These are phyloP conservation scores for Oxyria digyna DNA, from an alignment of 148 eudicot species.

Conservation along the genomic window DNA sequence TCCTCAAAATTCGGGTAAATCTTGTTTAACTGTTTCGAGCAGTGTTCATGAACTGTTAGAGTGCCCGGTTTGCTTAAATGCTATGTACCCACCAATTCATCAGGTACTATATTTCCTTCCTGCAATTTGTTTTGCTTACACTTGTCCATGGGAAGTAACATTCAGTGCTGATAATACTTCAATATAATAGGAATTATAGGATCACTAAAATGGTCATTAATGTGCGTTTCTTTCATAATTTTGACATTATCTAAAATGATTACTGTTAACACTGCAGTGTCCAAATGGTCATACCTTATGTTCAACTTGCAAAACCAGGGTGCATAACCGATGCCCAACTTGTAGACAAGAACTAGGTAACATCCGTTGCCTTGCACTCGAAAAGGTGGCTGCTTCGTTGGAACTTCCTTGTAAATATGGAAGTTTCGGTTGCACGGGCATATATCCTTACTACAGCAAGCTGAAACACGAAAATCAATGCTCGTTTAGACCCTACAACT, in stretches of 20 bases:
- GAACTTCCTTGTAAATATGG: constrained; percentile 85
- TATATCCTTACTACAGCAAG: constrained; percentile 82
- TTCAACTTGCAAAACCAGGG: constrained; percentile 83
- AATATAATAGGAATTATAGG: not conserved
- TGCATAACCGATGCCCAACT: constrained; percentile 92
- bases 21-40: constrained; percentile 51
- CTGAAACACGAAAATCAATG: constrained; percentile 79
- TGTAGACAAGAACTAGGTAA: constrained; percentile 97
- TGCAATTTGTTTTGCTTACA: not conserved
- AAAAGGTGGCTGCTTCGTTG: constrained; percentile 87
- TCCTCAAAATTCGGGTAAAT: constrained; percentile 42
- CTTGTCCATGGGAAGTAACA: not conserved
- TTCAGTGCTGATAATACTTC: not conserved
- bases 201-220: not conserved
- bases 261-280: constrained; percentile 38
- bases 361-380: constrained; percentile 82
- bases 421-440: constrained; percentile 63
- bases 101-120: constrained; percentile 35
- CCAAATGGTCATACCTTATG: constrained; percentile 91
- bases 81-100: constrained; percentile 96
- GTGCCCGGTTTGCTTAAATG: constrained; percentile 91
- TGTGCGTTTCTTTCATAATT: not conserved
- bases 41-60: constrained; percentile 79
- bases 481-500: constrained; percentile 67
- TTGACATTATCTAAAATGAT: not conserved